Percentiles rank a stretch among this genome's conserved stretches.
Conservation (phyloP, 2,329 filamentous ascomycete species). For the Talaromyces sp. region DNA sequence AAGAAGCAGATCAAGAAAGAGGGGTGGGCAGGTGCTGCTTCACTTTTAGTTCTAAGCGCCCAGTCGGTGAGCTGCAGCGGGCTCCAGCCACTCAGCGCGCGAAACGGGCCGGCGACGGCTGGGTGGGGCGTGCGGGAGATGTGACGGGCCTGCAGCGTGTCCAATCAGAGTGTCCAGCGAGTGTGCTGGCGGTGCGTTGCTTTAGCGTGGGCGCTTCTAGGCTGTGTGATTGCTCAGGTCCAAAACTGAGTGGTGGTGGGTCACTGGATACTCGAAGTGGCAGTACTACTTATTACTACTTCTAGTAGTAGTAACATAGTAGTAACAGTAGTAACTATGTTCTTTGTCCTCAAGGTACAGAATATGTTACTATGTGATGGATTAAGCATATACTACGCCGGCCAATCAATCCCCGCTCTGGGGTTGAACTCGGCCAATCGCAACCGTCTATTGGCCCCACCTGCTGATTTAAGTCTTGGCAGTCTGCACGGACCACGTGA, state of each 20-base stretch:
- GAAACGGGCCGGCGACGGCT: conserved; percentile 2
- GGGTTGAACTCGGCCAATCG: neutral
- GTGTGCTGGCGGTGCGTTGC: conserved; percentile 8
- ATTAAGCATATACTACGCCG: neutral
- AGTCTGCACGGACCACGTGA: neutral
- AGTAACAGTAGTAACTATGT: too few species aligned
- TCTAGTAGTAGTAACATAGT: too few species aligned
- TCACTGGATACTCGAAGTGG: too few species aligned
- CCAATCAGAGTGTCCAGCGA: conserved; percentile 11
- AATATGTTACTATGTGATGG: too few species aligned
- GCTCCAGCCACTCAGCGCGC: conserved; percentile 20
- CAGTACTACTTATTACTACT: too few species aligned
- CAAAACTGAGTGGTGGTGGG: too few species aligned
- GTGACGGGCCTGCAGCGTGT: conserved; percentile 10
- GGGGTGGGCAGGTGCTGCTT: conserved; percentile 6
- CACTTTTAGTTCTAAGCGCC: too few species aligned
- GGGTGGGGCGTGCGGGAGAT: conserved; percentile 2
- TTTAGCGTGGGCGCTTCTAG: neutral
- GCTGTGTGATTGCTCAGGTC: too few species aligned
- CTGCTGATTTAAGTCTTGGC: neutral
- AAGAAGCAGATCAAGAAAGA: conserved; percentile 3
- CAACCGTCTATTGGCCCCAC: neutral
- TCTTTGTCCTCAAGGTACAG: too few species aligned
- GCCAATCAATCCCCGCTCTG: neutral
- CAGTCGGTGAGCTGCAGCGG: conserved; percentile 30